phyloP scores from a whole-genome alignment of 805 yeast genomes.

The Suhomyces prunicola region DNA sequence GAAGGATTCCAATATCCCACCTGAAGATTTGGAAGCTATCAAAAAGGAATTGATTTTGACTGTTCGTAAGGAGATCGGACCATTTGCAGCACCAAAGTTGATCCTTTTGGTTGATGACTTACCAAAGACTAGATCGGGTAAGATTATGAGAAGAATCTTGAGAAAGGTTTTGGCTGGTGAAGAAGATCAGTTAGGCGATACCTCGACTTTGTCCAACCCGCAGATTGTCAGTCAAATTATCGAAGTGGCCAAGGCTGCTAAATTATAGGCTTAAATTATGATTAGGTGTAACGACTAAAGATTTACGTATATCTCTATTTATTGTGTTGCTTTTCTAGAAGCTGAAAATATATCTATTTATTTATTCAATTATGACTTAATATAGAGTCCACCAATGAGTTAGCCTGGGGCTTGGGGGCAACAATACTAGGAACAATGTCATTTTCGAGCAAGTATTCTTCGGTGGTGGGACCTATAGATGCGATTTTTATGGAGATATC shows the following conservation, averaged over 20 bases:
- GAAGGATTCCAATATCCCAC: constrained; percentile 34
- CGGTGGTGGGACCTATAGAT: constrained; percentile 92
- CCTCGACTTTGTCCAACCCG: constrained; percentile 86
- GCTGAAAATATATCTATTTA: background rate
- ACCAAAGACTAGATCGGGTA: constrained; percentile 98
- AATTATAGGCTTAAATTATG: constrained; percentile 7
- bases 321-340: background rate
- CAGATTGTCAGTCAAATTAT: constrained; percentile 76
- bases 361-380: background rate
- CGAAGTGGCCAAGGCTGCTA: constrained; percentile 50
- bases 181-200: constrained; percentile 89
- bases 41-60: constrained; percentile 77
- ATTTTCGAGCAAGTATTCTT: constrained; percentile 50
- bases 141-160: constrained; percentile 96
- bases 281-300: background rate
- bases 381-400: constrained; percentile 46
- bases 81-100: constrained; percentile 93
- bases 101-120: constrained; percentile 82
- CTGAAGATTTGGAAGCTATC: constrained; percentile 51
- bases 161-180: constrained; percentile 91
- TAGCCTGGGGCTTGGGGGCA: constrained; percentile 71
- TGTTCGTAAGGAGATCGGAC: constrained; percentile 89
- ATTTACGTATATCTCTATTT: background rate
- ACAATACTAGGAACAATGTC: constrained; percentile 61
- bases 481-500: constrained; percentile 49